Conservation (phyloP, 2,329 filamentous ascomycete species). For the Magnaporthiopsis poae region DNA sequence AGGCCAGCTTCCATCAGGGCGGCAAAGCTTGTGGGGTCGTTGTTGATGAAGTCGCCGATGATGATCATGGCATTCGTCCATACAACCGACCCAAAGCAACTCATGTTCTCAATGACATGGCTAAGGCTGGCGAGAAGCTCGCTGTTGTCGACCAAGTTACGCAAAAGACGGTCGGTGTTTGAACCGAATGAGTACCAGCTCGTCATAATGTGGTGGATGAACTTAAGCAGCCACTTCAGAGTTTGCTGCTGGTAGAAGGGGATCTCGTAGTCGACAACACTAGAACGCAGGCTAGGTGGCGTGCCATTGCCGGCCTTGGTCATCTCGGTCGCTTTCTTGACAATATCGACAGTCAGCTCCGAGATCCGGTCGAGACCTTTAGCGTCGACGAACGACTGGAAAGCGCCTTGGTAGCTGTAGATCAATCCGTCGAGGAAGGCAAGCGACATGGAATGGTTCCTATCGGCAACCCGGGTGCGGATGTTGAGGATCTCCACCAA, state of each 20-base stretch:
- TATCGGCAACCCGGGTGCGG: slow-evolving; percentile 70
- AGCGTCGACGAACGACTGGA: slow-evolving; percentile 70
- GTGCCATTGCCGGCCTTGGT: slow-evolving; percentile 65
- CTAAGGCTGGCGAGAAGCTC: slow-evolving; percentile 70
- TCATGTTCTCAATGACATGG: slow-evolving; percentile 69
- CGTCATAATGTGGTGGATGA: slow-evolving; percentile 89
- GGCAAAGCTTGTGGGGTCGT: slow-evolving; percentile 93
- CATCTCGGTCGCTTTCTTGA: slow-evolving; percentile 57
- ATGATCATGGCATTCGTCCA: slow-evolving; percentile 93
- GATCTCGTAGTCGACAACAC: slow-evolving; percentile 83
- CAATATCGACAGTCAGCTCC: slow-evolving; percentile 73
- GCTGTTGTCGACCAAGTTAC: slow-evolving; percentile 89
- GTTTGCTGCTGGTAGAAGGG: slow-evolving; percentile 90
- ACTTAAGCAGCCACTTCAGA: slow-evolving; percentile 87
- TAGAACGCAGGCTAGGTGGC: slow-evolving; percentile 58
- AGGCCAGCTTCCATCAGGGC: slow-evolving; percentile 91
- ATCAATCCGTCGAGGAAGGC: slow-evolving; percentile 83
- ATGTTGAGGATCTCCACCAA: slow-evolving; percentile 80
- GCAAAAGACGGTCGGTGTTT: slow-evolving; percentile 78
- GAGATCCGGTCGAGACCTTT: slow-evolving; percentile 84
- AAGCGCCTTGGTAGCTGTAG: slow-evolving; percentile 73
- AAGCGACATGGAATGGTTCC: slow-evolving; percentile 73
- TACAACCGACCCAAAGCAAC: slow-evolving; percentile 77
- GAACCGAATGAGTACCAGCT: slow-evolving; percentile 60
- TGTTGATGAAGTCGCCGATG: slow-evolving; percentile 92